Percentiles rank a stretch among this genome's conserved stretches.
These are phyloP conservation scores for Beauveria australis DNA, from an alignment of 2,329 filamentous ascomycete genomes.

Conservation along the genomic window DNA sequence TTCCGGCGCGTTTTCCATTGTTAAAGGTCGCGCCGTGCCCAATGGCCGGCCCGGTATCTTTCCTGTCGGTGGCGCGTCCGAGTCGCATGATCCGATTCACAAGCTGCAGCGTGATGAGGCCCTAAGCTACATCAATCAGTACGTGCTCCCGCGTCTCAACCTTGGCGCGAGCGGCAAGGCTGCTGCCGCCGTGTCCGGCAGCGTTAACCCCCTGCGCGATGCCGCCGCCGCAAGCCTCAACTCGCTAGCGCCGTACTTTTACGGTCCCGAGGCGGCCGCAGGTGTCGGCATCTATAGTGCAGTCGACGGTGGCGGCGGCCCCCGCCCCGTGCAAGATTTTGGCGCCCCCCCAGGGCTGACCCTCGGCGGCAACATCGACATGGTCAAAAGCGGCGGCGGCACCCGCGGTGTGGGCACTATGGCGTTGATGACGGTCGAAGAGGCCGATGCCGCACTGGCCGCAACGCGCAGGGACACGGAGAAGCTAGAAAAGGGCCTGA, in stretches of 20 bases:
- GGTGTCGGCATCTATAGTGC: constrained; percentile 37
- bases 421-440: constrained; percentile 52
- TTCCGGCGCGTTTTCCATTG: constrained; percentile 50
- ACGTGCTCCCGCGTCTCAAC: constrained; percentile 53
- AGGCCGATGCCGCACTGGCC: constrained; percentile 49
- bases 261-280: constrained; percentile 36
- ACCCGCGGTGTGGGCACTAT: constrained; percentile 32
- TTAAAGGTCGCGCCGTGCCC: constrained; percentile 57
- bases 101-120: constrained; percentile 61
- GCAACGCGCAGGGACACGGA: constrained; percentile 52
- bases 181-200: constrained; percentile 23
- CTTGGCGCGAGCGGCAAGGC: constrained; percentile 40
- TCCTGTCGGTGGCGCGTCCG: constrained; percentile 38
- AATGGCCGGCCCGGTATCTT: constrained; percentile 57
- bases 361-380: constrained; percentile 20
- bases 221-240: constrained; percentile 43
- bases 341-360: constrained; percentile 17
- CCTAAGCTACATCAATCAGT: constrained; percentile 61
- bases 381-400: constrained; percentile 21
- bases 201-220: constrained; percentile 30
- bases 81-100: constrained; percentile 48
- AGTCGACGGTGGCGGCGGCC: constrained; percentile 23
- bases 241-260: constrained; percentile 49
- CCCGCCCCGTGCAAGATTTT: constrained; percentile 26
- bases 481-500: constrained; percentile 53